Percentiles rank a stretch among this genome's conserved stretches.
Evolutionary conservation across 148 eudicot species (phyloP).

Genomic region (Persicaria tinctoria): DNA sequence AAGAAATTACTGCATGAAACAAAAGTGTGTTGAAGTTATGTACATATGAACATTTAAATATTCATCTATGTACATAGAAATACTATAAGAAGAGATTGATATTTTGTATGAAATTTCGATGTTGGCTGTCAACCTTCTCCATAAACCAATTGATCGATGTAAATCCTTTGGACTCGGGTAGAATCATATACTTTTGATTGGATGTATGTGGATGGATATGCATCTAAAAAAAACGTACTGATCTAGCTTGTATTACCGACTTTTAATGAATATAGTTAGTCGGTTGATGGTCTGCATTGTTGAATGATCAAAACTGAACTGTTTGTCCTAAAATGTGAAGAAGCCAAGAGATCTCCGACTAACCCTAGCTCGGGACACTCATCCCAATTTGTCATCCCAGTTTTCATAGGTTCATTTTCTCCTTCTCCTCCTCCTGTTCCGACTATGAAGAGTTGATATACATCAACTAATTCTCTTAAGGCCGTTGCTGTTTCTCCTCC

Average conservation of each 20-base stretch:
- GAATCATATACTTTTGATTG: not conserved
- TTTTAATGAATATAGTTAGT: slow-evolving; percentile 16
- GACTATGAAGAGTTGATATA: slow-evolving; percentile 74
- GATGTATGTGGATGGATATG: not conserved
- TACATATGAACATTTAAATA: too few relatives aligned
- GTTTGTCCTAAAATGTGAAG: slow-evolving; percentile 61
- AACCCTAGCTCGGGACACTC: slow-evolving; percentile 94
- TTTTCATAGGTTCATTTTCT: slow-evolving; percentile 47
- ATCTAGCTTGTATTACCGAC: slow-evolving; percentile 12
- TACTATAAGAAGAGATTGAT: too few relatives aligned
- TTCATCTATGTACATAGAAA: too few relatives aligned
- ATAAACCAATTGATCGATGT: not conserved
- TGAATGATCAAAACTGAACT: slow-evolving; percentile 84
- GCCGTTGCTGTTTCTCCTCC: slow-evolving; percentile 67
- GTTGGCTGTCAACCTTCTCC: not conserved
- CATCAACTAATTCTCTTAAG: slow-evolving; percentile 65
- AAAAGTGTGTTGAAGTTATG: too few relatives aligned
- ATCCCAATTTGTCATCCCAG: slow-evolving; percentile 91
- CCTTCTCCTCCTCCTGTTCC: slow-evolving; percentile 68
- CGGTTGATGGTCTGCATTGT: slow-evolving; percentile 38
- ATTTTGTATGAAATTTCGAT: too few relatives aligned
- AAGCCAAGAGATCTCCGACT: slow-evolving; percentile 86
- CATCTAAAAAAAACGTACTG: not conserved
- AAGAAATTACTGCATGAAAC: too few relatives aligned
- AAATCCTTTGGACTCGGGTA: not conserved